phyloP scores from a whole-genome alignment of 306 rosid genomes.

The Phaseolus lunatus region DNA sequence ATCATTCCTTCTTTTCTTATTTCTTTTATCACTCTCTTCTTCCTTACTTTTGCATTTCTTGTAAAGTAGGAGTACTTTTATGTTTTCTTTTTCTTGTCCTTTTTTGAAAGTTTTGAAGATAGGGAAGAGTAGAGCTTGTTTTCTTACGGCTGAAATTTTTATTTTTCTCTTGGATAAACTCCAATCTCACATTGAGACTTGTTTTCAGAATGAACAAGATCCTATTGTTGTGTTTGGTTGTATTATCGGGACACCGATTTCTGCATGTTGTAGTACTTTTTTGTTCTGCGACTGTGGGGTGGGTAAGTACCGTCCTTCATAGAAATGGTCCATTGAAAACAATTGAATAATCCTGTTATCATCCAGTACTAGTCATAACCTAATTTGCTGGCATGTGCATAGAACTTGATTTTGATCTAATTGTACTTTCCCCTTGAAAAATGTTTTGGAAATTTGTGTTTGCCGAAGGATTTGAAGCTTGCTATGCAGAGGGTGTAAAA shows the following conservation, averaged over 20 bases:
- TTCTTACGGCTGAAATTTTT: slow-evolving; percentile 16
- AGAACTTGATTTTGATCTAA: not conserved
- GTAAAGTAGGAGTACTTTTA: not conserved
- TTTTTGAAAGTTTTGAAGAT: not conserved
- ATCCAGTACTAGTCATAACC: not conserved
- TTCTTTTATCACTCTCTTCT: not conserved
- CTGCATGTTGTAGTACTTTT: not conserved
- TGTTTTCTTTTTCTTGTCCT: not conserved
- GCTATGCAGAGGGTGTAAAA: slow-evolving; percentile 13
- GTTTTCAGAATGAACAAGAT: not conserved
- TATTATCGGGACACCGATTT: slow-evolving; percentile 8
- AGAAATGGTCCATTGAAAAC: not conserved
- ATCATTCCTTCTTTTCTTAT: no score
- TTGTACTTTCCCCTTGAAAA: not conserved
- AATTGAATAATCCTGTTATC: not conserved
- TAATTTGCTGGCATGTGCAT: slow-evolving; percentile 9
- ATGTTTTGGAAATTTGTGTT: slow-evolving; percentile 17
- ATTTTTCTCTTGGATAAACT: slow-evolving; percentile 13
- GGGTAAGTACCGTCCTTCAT: not conserved
- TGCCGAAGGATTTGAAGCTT: slow-evolving; percentile 6
- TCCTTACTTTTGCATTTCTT: slow-evolving; percentile 3
- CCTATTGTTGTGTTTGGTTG: not conserved
- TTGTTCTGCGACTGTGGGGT: not conserved
- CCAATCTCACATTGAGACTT: not conserved
- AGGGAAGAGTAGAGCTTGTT: slow-evolving; percentile 10